phyloP scores from a whole-genome alignment of 176 grass and related monocot species.

The Oryza brachyantha region DNA sequence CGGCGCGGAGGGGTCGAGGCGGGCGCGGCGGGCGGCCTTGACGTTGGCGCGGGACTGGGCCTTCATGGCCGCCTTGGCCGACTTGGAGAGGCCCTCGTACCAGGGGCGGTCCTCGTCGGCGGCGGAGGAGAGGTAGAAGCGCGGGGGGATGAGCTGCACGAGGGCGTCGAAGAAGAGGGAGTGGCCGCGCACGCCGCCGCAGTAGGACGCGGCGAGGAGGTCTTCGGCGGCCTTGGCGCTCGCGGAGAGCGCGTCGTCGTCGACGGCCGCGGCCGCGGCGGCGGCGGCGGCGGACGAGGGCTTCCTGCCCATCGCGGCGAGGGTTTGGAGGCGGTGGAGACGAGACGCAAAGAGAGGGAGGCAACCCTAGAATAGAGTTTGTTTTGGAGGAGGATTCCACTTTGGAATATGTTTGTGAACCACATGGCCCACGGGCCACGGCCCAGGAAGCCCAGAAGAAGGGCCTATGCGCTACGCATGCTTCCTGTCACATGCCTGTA shows the following conservation, averaged over 20 bases:
- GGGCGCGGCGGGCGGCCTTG: slow-evolving; percentile 59
- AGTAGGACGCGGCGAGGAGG: slow-evolving; percentile 25
- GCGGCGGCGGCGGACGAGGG: slow-evolving; percentile 23
- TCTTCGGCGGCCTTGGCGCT: slow-evolving; percentile 37
- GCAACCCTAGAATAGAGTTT: neutral
- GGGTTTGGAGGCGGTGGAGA: slow-evolving; percentile 16
- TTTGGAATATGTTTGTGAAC: neutral
- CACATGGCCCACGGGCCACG: neutral
- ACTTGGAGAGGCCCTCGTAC: slow-evolving; percentile 76
- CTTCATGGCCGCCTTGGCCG: slow-evolving; percentile 63
- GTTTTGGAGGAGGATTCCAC: neutral
- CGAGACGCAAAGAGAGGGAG: no score
- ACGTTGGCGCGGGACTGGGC: slow-evolving; percentile 64
- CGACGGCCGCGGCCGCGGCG: neutral
- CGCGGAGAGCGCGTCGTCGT: slow-evolving; percentile 8
- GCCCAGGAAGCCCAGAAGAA: neutral
- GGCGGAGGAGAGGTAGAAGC: slow-evolving; percentile 59
- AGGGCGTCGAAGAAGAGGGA: slow-evolving; percentile 79
- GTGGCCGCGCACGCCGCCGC: slow-evolving; percentile 34
- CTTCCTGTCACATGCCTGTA: no score
- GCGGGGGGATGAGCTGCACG: slow-evolving; percentile 76
- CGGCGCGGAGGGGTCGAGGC: slow-evolving; percentile 55
- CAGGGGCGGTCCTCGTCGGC: slow-evolving; percentile 70
- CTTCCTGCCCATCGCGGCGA: slow-evolving; percentile 34
- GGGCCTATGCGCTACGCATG: no score